Evolutionary conservation across 2,329 filamentous ascomycete species (phyloP).

Genomic region (Parastagonospora avenae): DNA sequence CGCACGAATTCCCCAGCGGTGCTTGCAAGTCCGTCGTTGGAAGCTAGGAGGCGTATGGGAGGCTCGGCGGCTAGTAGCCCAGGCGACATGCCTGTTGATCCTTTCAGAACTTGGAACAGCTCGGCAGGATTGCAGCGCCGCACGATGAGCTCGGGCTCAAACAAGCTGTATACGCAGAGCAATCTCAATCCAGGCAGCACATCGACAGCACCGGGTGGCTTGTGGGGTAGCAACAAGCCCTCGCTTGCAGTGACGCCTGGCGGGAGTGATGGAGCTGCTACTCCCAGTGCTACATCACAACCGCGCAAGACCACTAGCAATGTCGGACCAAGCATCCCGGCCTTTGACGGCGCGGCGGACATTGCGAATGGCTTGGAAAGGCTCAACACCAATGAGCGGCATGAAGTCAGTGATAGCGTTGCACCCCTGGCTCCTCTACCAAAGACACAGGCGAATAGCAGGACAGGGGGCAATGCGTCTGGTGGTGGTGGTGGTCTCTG

Average conservation of each 20-base stretch:
- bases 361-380: slow-evolving; percentile 11
- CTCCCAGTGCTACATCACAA: slow-evolving; percentile 20
- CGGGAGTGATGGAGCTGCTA: slow-evolving; percentile 21
- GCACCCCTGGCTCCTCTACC: slow-evolving; percentile 39
- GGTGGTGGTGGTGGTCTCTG: slow-evolving; percentile 32
- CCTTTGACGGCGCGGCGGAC: slow-evolving; percentile 9
- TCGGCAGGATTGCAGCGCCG: slow-evolving; percentile 49
- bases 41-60: slow-evolving; percentile 26
- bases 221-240: slow-evolving; percentile 47
- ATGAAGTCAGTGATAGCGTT: slow-evolving; percentile 37
- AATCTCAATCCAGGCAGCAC: slow-evolving; percentile 22
- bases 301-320: slow-evolving; percentile 1
- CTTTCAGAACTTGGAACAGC: slow-evolving; percentile 41
- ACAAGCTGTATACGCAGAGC: slow-evolving; percentile 25
- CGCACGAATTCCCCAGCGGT: slow-evolving; percentile 39
- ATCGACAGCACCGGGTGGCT: slow-evolving; percentile 35
- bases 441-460: slow-evolving; percentile 13
- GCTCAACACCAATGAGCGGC: slow-evolving; percentile 33
- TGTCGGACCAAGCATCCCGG: slow-evolving; percentile 5
- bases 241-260: background rate
- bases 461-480: slow-evolving; percentile 14
- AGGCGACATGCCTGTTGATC: slow-evolving; percentile 37
- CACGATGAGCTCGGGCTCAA: slow-evolving; percentile 40
- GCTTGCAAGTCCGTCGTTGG: slow-evolving; percentile 31
- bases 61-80: slow-evolving; percentile 32